phyloP scores from a whole-genome alignment of 345 rosid species.

The Populus simonii region DNA sequence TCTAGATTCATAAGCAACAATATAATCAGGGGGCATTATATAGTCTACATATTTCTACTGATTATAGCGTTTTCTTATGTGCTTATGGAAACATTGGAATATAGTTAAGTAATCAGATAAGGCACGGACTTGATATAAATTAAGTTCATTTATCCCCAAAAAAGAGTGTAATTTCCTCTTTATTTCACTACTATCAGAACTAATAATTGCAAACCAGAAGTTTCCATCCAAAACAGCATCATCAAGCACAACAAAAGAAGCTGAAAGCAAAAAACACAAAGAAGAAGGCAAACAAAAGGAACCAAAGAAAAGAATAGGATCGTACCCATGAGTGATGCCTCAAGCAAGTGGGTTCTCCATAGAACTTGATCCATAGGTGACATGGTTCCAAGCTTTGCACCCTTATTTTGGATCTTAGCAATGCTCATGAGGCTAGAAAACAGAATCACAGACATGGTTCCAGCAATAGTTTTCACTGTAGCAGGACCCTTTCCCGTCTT shows the following conservation, averaged over 20 bases:
- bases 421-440: conserved; percentile 78
- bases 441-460: conserved; percentile 85
- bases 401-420: conserved; percentile 93
- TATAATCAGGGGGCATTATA: neutral
- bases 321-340: conserved; percentile 91
- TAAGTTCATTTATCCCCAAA: neutral
- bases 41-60: neutral
- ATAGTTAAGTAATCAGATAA: neutral
- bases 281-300: neutral
- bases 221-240: neutral
- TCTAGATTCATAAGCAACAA: neutral
- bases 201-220: neutral
- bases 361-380: conserved; percentile 99
- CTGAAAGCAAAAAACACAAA: neutral
- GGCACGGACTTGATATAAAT: neutral
- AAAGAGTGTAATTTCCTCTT: neutral
- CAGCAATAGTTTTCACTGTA: conserved; percentile 88
- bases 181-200: neutral
- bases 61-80: neutral
- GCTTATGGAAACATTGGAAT: neutral
- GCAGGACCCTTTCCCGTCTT: conserved; percentile 92
- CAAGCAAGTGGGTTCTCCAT: conserved; percentile 97
- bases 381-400: conserved; percentile 96
- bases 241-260: neutral
- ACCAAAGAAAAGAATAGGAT: neutral